Evolutionary conservation across 345 rosid genomes (phyloP), one percentile per base, ranked within the genome.

Genomic region (Brassica rapa): DNA sequence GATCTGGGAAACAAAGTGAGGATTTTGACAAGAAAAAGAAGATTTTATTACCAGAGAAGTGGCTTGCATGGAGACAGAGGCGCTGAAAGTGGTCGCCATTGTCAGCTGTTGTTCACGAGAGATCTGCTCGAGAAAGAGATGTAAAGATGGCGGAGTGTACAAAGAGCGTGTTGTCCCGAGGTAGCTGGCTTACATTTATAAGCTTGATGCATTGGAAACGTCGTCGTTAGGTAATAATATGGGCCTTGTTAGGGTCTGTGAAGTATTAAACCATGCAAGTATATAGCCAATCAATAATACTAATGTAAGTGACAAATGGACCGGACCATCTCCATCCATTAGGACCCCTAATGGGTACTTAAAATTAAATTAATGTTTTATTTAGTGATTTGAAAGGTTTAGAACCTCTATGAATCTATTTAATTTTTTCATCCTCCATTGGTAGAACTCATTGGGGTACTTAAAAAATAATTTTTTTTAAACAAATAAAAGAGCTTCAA

Each of bases 61-160:
- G 65, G 82, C 24, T 66, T 72, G 83, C 83, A 77, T 79, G 77
- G 86, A 83, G 80, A 80, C 53, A 1, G 75, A 81, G 1, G 86
- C 51, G 76, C 72, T 80, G 39, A 82, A 67, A 29, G 80, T 39
- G 64, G 86, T 73, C 57, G 89, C 88, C 91, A 88, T 88, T 78
- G 61, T 70, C 72, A 33, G 71, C 15, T 64, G 32, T 15, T 16
- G 19, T 23, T 16, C 55, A 49, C 62, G 76, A 70, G 74, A 75
- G 81, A 75, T 80, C 75, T 62, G 81, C 65, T 46, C 29, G 57
- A 46, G 46, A 39, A 10, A 39, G 23, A 61, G 55, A 80, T 9
- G 33, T 33, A 15, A 67, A 55, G 70, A 62, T 23, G 53, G 73
- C 85, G 87, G 87, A 81, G 76, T 66, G 74, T 68, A 76, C 83